Percentiles rank a stretch among this genome's conserved stretches.
Conservation (phyloP, 2,329 filamentous ascomycete genomes). For the Coniochaeta ligniaria region DNA sequence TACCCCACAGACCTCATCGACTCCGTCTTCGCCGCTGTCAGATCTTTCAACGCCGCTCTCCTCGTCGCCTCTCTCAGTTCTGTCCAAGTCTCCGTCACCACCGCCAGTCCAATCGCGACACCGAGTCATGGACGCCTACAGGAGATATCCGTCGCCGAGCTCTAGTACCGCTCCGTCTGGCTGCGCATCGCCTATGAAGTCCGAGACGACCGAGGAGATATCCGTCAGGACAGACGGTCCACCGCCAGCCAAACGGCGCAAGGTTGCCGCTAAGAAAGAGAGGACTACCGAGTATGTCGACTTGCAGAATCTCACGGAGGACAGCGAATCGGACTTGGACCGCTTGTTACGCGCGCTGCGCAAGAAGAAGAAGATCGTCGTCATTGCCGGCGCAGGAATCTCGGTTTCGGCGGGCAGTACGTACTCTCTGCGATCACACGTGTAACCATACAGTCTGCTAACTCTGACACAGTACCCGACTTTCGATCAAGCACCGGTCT, state of each 20-base stretch:
- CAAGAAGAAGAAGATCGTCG: slow-evolving; percentile 92
- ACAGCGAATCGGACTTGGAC: slow-evolving; percentile 56
- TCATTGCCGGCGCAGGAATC: slow-evolving; percentile 93
- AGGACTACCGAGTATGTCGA: slow-evolving; percentile 80
- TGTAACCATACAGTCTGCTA: slow-evolving; percentile 9
- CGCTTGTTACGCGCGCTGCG: slow-evolving; percentile 67
- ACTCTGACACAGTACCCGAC: slow-evolving; percentile 64
- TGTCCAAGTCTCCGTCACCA: slow-evolving; percentile 45
- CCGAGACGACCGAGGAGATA: slow-evolving; percentile 28
- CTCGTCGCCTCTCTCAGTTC: slow-evolving; percentile 47
- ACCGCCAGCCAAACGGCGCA: slow-evolving; percentile 70
- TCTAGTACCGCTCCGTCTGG: slow-evolving; percentile 37
- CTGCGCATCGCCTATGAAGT: slow-evolving; percentile 43
- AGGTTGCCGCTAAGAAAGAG: slow-evolving; percentile 51
- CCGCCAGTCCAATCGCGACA: slow-evolving; percentile 30
- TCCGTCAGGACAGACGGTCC: slow-evolving; percentile 46
- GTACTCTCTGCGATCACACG: slow-evolving; percentile 25
- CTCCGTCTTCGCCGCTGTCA: slow-evolving; percentile 16
- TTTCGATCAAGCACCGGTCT: slow-evolving; percentile 89
- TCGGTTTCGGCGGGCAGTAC: slow-evolving; percentile 89
- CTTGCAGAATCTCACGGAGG: slow-evolving; percentile 44
- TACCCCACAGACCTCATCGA: not conserved
- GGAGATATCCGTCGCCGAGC: slow-evolving; percentile 47
- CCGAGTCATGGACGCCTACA: slow-evolving; percentile 25
- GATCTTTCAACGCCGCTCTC: slow-evolving; percentile 7